Evolutionary conservation across 768 basidiomycete genomes (phyloP), one percentile per base, ranked within the genome.

Genomic region (Dioszegia crocea): DNA sequence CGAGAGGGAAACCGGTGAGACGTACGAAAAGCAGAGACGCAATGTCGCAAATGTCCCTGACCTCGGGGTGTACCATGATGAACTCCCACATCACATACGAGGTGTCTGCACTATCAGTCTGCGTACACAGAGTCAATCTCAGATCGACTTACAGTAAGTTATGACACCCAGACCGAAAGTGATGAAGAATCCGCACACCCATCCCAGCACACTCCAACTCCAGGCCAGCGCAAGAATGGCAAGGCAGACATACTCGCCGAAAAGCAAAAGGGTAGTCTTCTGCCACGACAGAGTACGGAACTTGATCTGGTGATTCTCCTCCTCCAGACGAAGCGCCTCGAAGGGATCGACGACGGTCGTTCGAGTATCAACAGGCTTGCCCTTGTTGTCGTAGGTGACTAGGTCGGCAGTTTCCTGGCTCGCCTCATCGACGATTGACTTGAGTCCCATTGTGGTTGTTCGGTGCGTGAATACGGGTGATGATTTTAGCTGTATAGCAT

Each of bases 11-110:
- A 31, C 24, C 23, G 31, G 4, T 2, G 9, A 4, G 17, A 53
- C 51, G 16, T 40, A 53, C 51, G 61, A 68, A 70, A 30, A 83
- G 78, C 46, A 78, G 73, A 40, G 74, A 76, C 1, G 81, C 82
- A 43, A 83, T 82, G 63, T 83, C 82, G 67, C 82, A 83, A 17
- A 82, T 80, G 53, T 83, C 81, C 12, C 78, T 78, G 12, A 81
- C 71, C 61, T 83, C 80, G 0, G 82, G 82, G 59, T 83, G 79
- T 47, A 78, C 77, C 56, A 83, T 77, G 62, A 80, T 81, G 61
- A 79, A 83, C 36, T 78, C 74, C 81, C 82, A 81, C 26, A 81
- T 77, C 40, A 81, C 66, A 44, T 82, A 78, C 17, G 80, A 81
- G 1, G 83, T 83, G 66, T 83, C 69, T 70, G 2, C 1, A 1